phyloP scores from a whole-genome alignment of 208 protist genomes.

The Acanthamoeba culbertsoni region DNA sequence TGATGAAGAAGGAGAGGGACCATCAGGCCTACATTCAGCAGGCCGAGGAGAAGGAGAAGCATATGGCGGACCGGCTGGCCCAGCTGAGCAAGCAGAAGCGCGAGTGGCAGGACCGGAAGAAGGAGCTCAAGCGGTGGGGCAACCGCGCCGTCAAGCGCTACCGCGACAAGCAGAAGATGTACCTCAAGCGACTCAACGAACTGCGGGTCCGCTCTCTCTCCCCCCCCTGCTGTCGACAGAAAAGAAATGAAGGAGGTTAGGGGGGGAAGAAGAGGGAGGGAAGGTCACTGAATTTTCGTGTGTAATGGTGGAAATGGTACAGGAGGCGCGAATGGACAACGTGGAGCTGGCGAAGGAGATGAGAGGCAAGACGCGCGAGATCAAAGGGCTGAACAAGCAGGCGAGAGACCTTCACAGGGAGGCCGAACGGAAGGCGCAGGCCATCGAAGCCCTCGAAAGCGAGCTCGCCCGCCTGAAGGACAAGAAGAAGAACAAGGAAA shows the following conservation, averaged over 20 bases:
- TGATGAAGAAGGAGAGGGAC: not conserved
- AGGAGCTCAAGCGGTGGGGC: slow-evolving; percentile 44
- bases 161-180: slow-evolving; percentile 25
- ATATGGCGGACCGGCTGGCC: not conserved
- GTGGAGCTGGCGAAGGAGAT: slow-evolving; percentile 17
- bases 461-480: not conserved
- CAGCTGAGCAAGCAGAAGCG: not conserved
- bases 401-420: not conserved
- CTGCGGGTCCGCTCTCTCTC: not conserved
- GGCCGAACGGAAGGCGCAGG: not conserved
- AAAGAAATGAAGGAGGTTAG: not conserved
- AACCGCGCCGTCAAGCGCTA: not conserved
- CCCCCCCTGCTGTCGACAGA: not conserved
- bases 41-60: slow-evolving; percentile 7
- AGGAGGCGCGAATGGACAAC: slow-evolving; percentile 6
- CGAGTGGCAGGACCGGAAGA: slow-evolving; percentile 41
- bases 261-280: too few species aligned
- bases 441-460: not conserved
- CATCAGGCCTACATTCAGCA: not conserved
- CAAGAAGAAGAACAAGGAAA: not conserved
- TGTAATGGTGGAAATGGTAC: too few species aligned
- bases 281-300: too few species aligned
- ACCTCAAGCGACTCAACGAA: not conserved
- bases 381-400: not conserved
- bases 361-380: not conserved